Conservation (phyloP, 306 rosid species). For the Spatholobus suberectus region DNA sequence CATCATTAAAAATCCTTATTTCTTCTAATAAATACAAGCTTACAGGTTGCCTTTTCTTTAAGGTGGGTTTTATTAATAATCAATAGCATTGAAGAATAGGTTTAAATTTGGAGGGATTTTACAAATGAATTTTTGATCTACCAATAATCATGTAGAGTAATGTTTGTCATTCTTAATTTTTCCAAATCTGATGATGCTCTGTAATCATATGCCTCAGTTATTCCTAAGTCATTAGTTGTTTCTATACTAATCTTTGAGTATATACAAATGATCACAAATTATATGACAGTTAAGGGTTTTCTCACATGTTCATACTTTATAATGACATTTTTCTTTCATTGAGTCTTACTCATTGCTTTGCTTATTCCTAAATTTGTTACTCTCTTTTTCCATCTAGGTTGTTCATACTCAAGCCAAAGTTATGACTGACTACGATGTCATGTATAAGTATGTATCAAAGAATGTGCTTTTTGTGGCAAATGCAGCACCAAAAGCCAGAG, state of each 20-base stretch:
- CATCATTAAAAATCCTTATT: constrained; percentile 16
- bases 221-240: background rate
- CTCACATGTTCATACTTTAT: background rate
- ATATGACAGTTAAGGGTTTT: constrained; percentile 17
- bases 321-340: background rate
- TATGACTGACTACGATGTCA: constrained; percentile 82
- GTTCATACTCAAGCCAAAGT: constrained; percentile 99
- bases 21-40: background rate
- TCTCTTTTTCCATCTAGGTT: constrained; percentile 60
- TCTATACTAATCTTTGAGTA: background rate
- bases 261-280: constrained; percentile 11
- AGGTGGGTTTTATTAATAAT: constrained; percentile 17
- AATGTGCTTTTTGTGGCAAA: constrained; percentile 92
- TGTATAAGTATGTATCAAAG: constrained; percentile 86
- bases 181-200: background rate
- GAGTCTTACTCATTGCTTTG: constrained; percentile 28
- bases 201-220: constrained; percentile 33
- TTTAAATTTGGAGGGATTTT: constrained; percentile 1
- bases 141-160: constrained; percentile 6
- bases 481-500: constrained; percentile 87
- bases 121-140: background rate
- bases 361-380: constrained; percentile 21
- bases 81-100: constrained; percentile 16
- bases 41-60: background rate
- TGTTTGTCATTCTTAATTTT: constrained; percentile 5